Conservation (phyloP, 805 yeast species). For the Starmerella bombi region DNA sequence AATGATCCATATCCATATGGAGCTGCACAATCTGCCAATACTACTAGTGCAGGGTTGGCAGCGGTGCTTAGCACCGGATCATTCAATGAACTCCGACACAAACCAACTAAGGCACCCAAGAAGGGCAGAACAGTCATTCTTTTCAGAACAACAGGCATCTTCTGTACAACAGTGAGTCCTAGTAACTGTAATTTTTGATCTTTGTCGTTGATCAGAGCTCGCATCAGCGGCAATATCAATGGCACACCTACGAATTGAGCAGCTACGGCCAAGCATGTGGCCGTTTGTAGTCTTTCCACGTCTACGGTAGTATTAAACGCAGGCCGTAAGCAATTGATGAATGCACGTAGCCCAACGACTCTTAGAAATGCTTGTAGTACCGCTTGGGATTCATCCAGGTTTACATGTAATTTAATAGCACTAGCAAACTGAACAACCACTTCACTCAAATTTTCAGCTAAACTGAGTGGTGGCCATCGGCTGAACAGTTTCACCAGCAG, state of each 20-base stretch:
- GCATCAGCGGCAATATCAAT: conserved; percentile 71
- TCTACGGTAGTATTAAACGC: conserved; percentile 78
- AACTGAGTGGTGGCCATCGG: background rate
- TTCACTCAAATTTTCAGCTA: background rate
- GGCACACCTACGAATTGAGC: conserved; percentile 68
- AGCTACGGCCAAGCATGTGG: conserved; percentile 72
- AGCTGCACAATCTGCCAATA: conserved; percentile 64
- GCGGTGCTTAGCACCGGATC: conserved; percentile 52
- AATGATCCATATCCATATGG: conserved; percentile 90
- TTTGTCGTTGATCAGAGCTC: conserved; percentile 62
- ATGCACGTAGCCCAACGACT: conserved; percentile 53
- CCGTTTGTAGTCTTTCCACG: conserved; percentile 57
- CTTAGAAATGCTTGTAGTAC: conserved; percentile 30
- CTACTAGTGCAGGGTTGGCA: conserved; percentile 58
- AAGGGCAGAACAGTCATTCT: conserved; percentile 58
- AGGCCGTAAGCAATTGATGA: conserved; percentile 67
- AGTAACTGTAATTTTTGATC: conserved; percentile 72
- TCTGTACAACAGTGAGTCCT: conserved; percentile 47
- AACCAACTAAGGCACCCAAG: conserved; percentile 48
- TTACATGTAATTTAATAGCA: background rate
- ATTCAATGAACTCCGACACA: conserved; percentile 35
- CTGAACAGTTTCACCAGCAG: conserved; percentile 51
- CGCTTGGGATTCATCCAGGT: conserved; percentile 57
- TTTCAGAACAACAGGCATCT: conserved; percentile 55
- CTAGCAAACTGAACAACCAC: background rate